These are phyloP conservation scores for thale cress (Arabidopsis thaliana) DNA, from an alignment of 345 rosid species.

Conservation along the genomic window TAIR10.1 NC_003070.9:26354501-26355000, in stretches of 20 bases:
- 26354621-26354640: slow-evolving; percentile 27
- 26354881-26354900: background rate
- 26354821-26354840: slow-evolving; percentile 29
- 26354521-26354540: slow-evolving; percentile 33
- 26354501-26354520: slow-evolving; percentile 41
- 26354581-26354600: slow-evolving; percentile 34
- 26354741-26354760: background rate
- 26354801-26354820: slow-evolving; percentile 40
- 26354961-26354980: slow-evolving; percentile 33
- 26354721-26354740: background rate
- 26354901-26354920: slow-evolving; percentile 24
- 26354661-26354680: slow-evolving; percentile 27
- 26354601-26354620: slow-evolving; percentile 28
- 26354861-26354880: slow-evolving; percentile 17
- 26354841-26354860: slow-evolving; percentile 29
- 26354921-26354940: slow-evolving; percentile 37
- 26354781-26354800: slow-evolving; percentile 35
- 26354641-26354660: slow-evolving; percentile 39
- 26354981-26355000: slow-evolving; percentile 45
- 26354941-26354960: slow-evolving; percentile 22
- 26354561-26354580: slow-evolving; percentile 12
- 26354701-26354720: slow-evolving; percentile 9
- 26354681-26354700: slow-evolving; percentile 23
- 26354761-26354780: background rate
- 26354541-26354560: slow-evolving; percentile 31